Percentiles rank a stretch among this genome's conserved stretches.
phyloP scores from a whole-genome alignment of 176 grass and related monocot genomes.

The Carex kokanica region DNA sequence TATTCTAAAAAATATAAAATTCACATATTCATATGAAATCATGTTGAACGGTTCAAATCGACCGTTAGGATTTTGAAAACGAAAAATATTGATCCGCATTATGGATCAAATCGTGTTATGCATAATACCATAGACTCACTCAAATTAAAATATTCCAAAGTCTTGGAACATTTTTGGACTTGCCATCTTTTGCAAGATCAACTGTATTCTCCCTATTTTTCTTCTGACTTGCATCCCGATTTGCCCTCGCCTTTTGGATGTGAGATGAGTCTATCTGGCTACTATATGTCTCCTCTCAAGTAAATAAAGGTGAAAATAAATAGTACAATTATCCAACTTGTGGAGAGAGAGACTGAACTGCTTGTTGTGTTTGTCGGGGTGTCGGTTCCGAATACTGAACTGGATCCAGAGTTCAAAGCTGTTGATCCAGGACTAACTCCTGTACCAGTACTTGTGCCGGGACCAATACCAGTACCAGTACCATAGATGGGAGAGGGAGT shows the following conservation, averaged over 20 bases:
- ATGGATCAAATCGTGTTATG: too few relatives aligned
- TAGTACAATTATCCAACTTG: constrained; percentile 31
- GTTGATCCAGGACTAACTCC: constrained; percentile 49
- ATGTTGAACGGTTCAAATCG: too few relatives aligned
- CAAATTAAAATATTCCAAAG: background rate
- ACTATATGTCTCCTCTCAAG: constrained; percentile 47
- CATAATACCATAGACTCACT: too few relatives aligned
- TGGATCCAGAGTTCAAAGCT: constrained; percentile 59
- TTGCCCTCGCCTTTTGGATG: background rate
- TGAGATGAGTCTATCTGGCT: background rate
- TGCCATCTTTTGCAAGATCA: background rate
- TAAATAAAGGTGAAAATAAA: constrained; percentile 54
- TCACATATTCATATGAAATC: too few relatives aligned
- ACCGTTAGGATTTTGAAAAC: too few relatives aligned
- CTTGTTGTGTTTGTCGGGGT: constrained; percentile 39
- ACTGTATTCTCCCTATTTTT: background rate
- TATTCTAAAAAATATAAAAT: too few relatives aligned
- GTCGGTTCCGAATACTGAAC: constrained; percentile 50
- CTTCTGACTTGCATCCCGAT: constrained; percentile 4
- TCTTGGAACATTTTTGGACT: background rate
- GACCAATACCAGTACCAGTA: constrained; percentile 13
- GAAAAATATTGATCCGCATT: too few relatives aligned
- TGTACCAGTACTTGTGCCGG: constrained; percentile 9
- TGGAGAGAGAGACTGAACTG: constrained; percentile 28
- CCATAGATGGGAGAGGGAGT: constrained; percentile 26